A percentile compares a stretch with the other conserved stretches of the same genome.
phyloP scores from a whole-genome alignment of 2,329 filamentous ascomycete species.

The Gaeumannomyces tritici region DNA sequence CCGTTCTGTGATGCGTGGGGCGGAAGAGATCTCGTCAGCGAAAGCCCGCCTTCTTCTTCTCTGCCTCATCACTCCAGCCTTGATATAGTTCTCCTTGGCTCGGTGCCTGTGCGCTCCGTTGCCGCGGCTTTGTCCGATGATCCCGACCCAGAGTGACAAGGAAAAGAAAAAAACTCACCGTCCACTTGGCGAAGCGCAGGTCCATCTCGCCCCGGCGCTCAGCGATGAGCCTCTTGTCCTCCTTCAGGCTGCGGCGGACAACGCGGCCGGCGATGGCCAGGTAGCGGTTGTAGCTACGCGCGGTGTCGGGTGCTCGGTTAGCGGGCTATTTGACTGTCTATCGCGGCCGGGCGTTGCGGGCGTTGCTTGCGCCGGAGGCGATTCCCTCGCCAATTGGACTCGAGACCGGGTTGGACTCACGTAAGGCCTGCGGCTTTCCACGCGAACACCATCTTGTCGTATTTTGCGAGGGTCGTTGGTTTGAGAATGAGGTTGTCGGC shows the following conservation, averaged over 20 bases:
- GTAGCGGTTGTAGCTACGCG: slow-evolving; percentile 95
- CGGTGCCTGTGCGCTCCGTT: not conserved
- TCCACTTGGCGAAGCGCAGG: slow-evolving; percentile 87
- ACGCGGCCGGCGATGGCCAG: slow-evolving; percentile 88
- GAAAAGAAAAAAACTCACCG: slow-evolving; percentile 56
- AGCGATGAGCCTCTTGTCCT: slow-evolving; percentile 76
- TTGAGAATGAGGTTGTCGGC: slow-evolving; percentile 8
- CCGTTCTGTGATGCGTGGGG: slow-evolving; percentile 60
- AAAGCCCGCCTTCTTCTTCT: not conserved
- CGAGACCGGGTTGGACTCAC: slow-evolving; percentile 45
- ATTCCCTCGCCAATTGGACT: slow-evolving; percentile 7
- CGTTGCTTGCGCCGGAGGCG: not conserved
- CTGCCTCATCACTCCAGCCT: not conserved
- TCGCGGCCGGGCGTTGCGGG: not conserved
- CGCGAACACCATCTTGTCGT: slow-evolving; percentile 84
- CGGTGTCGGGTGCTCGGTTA: not conserved
- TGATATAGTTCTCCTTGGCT: not conserved
- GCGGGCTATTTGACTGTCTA: slow-evolving; percentile 4
- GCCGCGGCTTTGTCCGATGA: no score
- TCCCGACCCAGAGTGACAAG: not conserved
- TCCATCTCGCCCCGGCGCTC: slow-evolving; percentile 89
- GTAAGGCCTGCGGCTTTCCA: slow-evolving; percentile 98
- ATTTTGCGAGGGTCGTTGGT: slow-evolving; percentile 17
- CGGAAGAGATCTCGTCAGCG: not conserved
- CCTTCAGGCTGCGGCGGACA: slow-evolving; percentile 94